Percentiles rank a stretch among this genome's conserved stretches.
Evolutionary conservation across 2,329 filamentous ascomycete genomes (phyloP).

Genomic region (Fusarium sp.): DNA sequence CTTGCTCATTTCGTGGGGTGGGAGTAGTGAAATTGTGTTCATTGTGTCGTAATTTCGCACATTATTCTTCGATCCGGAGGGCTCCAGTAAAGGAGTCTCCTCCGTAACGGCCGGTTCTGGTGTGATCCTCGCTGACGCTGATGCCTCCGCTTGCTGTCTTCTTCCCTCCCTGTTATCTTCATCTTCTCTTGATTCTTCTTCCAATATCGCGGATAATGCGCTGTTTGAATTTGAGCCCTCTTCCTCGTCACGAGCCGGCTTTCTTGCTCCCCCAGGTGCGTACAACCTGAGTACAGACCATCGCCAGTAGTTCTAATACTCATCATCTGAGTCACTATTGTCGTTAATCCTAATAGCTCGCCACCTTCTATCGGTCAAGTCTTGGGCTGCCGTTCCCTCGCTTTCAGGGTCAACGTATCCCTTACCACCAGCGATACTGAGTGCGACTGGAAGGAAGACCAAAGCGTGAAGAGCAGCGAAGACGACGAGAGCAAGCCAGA

Average conservation of each 20-base stretch:
- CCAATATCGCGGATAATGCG: not conserved
- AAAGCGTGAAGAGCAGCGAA: conserved; percentile 91
- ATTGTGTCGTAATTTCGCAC: not conserved
- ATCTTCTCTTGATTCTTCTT: not conserved
- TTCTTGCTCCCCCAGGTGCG: not conserved
- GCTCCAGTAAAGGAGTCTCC: not conserved
- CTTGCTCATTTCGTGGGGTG: not conserved
- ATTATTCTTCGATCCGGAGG: not conserved
- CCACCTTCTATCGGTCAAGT: conserved; percentile 83
- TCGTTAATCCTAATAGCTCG: conserved; percentile 82
- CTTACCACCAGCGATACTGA: conserved; percentile 86
- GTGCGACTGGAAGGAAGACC: conserved; percentile 88
- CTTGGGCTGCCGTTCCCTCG: conserved; percentile 89
- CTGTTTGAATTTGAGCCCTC: not conserved
- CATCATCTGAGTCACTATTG: conserved; percentile 78
- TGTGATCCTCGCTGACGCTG: not conserved
- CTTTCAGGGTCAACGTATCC: conserved; percentile 90
- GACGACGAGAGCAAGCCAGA: conserved; percentile 92
- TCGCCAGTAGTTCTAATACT: conserved; percentile 51
- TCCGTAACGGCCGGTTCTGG: not conserved
- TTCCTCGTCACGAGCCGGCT: not conserved
- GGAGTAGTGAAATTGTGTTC: not conserved
- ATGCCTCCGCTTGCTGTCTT: not conserved
- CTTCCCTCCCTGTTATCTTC: not conserved
- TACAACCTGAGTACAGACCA: not conserved